These are phyloP conservation scores for Globisporangium parvum DNA, from an alignment of 352 stramenopile genomes.

Conservation along the genomic window DNA sequence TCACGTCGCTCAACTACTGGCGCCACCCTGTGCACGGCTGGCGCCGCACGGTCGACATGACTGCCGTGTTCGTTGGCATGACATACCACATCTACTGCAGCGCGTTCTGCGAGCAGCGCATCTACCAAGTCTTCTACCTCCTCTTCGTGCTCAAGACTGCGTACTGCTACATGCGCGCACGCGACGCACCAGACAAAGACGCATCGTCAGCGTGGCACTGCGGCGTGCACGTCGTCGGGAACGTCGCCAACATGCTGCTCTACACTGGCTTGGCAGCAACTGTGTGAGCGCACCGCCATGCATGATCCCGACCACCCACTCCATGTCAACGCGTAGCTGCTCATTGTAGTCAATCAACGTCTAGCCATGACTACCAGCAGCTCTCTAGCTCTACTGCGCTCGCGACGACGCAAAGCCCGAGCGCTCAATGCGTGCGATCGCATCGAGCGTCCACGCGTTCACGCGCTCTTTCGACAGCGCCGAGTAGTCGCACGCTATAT, in stretches of 20 bases:
- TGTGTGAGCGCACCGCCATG: not conserved
- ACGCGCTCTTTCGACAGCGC: slow-evolving; percentile 47
- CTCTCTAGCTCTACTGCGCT: slow-evolving; percentile 14
- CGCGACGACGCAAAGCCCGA: slow-evolving; percentile 56
- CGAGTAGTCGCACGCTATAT: slow-evolving; percentile 27
- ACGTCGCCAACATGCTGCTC: slow-evolving; percentile 70
- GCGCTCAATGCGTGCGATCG: slow-evolving; percentile 37
- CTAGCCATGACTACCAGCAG: not conserved
- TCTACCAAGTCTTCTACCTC: slow-evolving; percentile 56
- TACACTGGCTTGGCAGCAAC: slow-evolving; percentile 51
- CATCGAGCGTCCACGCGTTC: slow-evolving; percentile 31
- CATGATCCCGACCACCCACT: too few species aligned
- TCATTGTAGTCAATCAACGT: not conserved
- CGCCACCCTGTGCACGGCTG: slow-evolving; percentile 65
- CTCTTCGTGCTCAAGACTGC: slow-evolving; percentile 60
- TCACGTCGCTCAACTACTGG: slow-evolving; percentile 87
- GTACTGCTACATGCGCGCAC: slow-evolving; percentile 69
- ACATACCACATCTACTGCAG: slow-evolving; percentile 65
- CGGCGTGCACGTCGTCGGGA: slow-evolving; percentile 68
- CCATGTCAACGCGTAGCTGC: too few species aligned
- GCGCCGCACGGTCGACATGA: slow-evolving; percentile 68
- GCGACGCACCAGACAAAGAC: slow-evolving; percentile 52
- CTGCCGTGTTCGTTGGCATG: slow-evolving; percentile 46
- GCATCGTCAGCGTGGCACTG: slow-evolving; percentile 75
- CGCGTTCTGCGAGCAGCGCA: slow-evolving; percentile 36